Percentiles rank a stretch among this genome's conserved stretches.
Evolutionary conservation across 129 eudicot genomes (phyloP).

Genomic region (Mikania micrantha): DNA sequence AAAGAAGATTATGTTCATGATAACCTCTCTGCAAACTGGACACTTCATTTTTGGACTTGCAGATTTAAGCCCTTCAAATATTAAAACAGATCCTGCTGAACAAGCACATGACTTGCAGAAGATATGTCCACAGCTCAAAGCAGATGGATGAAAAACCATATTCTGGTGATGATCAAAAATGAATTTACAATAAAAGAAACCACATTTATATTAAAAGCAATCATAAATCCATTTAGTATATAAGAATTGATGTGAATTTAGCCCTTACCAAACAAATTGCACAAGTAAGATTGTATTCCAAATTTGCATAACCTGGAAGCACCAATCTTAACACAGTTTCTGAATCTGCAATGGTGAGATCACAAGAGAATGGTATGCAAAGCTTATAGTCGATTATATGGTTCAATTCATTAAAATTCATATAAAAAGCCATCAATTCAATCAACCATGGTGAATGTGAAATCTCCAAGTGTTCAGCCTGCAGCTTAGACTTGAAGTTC

Average conservation of each 20-base stretch:
- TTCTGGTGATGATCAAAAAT: constrained; percentile 28
- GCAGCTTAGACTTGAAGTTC: constrained; percentile 48
- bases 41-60: constrained; percentile 43
- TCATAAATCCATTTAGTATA: not conserved
- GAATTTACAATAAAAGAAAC: not conserved
- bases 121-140: constrained; percentile 58
- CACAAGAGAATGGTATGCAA: constrained; percentile 31
- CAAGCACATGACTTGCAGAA: constrained; percentile 65
- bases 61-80: constrained; percentile 46
- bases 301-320: constrained; percentile 35
- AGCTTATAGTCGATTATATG: constrained; percentile 11
- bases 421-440: constrained; percentile 56
- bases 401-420: constrained; percentile 34
- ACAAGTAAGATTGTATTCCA: constrained; percentile 53
- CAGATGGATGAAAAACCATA: constrained; percentile 45
- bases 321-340: constrained; percentile 37
- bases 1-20: not conserved
- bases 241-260: not conserved
- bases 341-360: constrained; percentile 21
- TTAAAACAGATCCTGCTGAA: constrained; percentile 48
- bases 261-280: constrained; percentile 55
- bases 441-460: constrained; percentile 59
- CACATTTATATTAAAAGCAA: not conserved
- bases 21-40: constrained; percentile 66
- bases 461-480: constrained; percentile 41